Base-by-base conservation (phyloP, 176 grass and related monocot genomes). In the Juncus effusus region DNA sequence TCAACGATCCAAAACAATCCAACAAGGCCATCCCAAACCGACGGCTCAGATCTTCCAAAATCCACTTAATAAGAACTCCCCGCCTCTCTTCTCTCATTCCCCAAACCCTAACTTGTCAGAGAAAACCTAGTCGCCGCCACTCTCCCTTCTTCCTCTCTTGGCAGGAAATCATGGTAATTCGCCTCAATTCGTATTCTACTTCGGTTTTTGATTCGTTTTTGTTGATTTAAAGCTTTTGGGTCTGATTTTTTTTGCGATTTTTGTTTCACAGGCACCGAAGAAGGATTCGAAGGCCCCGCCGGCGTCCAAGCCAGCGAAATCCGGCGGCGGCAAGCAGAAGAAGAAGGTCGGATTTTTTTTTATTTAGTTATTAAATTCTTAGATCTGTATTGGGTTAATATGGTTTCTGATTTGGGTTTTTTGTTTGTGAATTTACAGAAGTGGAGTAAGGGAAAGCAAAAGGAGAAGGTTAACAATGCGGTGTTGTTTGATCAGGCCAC, bases 361-460 rank as follows among this genome's bases (percentile, higher is more conserved):
- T 3, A 12, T 8, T 40, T 38, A 3, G 16, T 13, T 60, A 47
- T 57, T 77, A 47, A 45, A 2, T 47, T 42, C 47, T 6, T 54
- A 3, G 50, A 67, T 14, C 8, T 45, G 2, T 42, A 19, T 4
- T 75, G 12, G 12, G 47, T 63, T 63, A 42, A 38, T 61, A 15
- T 36, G 13, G 12, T 56, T 76, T 42, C 38, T 55, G 65, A 55
- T 44, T 59, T 5, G 9, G 7, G 4, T 72, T 45, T 59, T 14
- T 7, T 50, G 13, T 28, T 9, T 9, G 38, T 51, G 54, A 5
- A 38, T 58, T 59, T 37, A 38, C 75, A 78, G 75, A 78, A 78
- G 65, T 78, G 75, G 75, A 78, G 75, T 63, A 78, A 78, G 75
- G 75, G 75, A 78, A 78, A 78, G 75, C 75, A 78, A 50, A 78